A percentile compares a stretch with the other conserved stretches of the same genome.
phyloP scores from a whole-genome alignment of 1,284 basidiomycete species.

The Ustilago cynodontis region DNA sequence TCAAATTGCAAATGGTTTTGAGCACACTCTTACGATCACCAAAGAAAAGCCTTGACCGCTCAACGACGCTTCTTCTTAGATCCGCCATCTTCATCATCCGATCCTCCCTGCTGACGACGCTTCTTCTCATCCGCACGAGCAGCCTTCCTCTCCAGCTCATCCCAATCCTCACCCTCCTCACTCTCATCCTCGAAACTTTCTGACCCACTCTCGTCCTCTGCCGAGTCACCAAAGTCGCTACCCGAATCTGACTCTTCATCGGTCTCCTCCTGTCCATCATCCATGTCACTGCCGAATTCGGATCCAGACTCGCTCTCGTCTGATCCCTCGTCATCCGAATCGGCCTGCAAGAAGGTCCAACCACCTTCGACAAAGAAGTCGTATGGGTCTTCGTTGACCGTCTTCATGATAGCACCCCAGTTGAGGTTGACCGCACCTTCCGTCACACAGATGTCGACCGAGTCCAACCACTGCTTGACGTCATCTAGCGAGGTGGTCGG shows the following conservation, averaged over 20 bases:
- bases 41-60: background rate
- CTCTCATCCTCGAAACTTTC: conserved; percentile 78
- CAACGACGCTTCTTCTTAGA: conserved; percentile 51
- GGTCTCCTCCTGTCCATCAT: conserved; percentile 66
- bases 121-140: conserved; percentile 64
- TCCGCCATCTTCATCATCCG: conserved; percentile 50
- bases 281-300: conserved; percentile 68
- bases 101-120: conserved; percentile 54
- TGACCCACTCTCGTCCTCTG: conserved; percentile 72
- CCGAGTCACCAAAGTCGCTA: conserved; percentile 67
- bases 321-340: conserved; percentile 42
- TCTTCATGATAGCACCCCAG: conserved; percentile 87
- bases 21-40: background rate
- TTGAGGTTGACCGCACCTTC: conserved; percentile 98
- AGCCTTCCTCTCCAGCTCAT: conserved; percentile 86
- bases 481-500: conserved; percentile 63
- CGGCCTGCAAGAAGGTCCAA: conserved; percentile 83
- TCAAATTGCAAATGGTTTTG: conserved; percentile 3
- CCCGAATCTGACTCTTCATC: conserved; percentile 62
- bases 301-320: conserved; percentile 63
- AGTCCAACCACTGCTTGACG: conserved; percentile 82
- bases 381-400: conserved; percentile 76
- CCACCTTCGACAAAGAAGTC: conserved; percentile 97
- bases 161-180: conserved; percentile 84
- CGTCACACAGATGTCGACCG: conserved; percentile 91